phyloP scores from a whole-genome alignment of 1,139 yeast genomes.

The Saccharomycopsis phalli region DNA sequence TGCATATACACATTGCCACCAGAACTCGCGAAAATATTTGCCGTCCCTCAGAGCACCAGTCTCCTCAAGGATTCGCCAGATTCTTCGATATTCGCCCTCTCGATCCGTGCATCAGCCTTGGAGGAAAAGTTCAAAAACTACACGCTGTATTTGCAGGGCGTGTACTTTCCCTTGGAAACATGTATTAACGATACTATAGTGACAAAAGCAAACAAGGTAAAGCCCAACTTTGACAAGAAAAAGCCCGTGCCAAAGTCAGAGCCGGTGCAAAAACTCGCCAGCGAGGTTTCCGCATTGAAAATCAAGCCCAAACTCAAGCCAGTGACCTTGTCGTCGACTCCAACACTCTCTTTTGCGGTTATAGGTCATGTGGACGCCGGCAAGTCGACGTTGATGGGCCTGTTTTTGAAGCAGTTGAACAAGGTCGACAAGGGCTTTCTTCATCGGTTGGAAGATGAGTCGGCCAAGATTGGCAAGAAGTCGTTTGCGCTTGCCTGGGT shows the following conservation, averaged over 20 bases:
- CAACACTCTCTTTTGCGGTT: slow-evolving; percentile 71
- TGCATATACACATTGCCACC: no score
- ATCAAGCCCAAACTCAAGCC: slow-evolving; percentile 16
- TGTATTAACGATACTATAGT: slow-evolving; percentile 36
- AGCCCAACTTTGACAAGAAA: slow-evolving; percentile 43
- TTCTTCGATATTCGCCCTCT: no score
- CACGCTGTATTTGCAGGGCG: slow-evolving; percentile 34
- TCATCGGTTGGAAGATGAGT: slow-evolving; percentile 69
- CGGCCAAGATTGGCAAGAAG: slow-evolving; percentile 76
- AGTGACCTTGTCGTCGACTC: slow-evolving; percentile 34
- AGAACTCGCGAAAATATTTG: no score
- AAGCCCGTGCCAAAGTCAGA: slow-evolving; percentile 32
- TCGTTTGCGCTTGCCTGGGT: slow-evolving; percentile 98
- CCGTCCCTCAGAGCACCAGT: no score
- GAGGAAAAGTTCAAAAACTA: slow-evolving; percentile 22
- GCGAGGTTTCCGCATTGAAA: slow-evolving; percentile 22
- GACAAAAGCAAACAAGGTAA: slow-evolving; percentile 34
- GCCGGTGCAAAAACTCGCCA: slow-evolving; percentile 20
- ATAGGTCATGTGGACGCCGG: slow-evolving; percentile 99
- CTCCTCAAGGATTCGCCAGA: no score
- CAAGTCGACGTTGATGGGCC: slow-evolving; percentile 89
- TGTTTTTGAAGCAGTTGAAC: slow-evolving; percentile 72
- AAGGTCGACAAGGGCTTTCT: slow-evolving; percentile 72
- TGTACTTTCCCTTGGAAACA: slow-evolving; percentile 23
- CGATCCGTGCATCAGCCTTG: no score